Base-by-base conservation (phyloP, 2,329 filamentous ascomycete genomes). In the Trematosphaeria pertusa region DNA sequence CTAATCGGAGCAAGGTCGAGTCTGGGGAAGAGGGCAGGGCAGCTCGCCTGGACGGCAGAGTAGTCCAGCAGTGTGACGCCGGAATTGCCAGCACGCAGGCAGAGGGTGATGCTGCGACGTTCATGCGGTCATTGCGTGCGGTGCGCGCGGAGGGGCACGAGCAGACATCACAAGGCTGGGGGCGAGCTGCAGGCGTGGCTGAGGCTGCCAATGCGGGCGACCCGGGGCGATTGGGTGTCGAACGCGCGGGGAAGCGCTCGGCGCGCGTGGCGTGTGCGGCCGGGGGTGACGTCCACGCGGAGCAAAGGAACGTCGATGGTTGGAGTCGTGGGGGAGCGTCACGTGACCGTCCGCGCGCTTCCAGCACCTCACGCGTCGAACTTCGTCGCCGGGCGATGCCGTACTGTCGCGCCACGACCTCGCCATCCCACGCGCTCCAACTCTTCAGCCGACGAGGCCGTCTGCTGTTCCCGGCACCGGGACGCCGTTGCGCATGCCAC, bases 1-100 rank as follows among this genome's bases (percentile, higher is more conserved):
- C 54, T 68, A 68, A 64, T 68, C 50, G 48, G 62, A 54, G 50
- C 37, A 52, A 38, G 30, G 42, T 52, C 39, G 43, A 40, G 28
- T 37, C 42, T 46, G 46, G 43, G 40, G 37, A 48, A 43, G 38
- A 43, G 32, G 37, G 47, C 18, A 32, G 17, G n/a, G 41, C 32
- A 34, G 38, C 22, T 30, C 18, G 37, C 20, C 39, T 43, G 34
- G 37, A 41, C 18, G 48, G 45, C 48, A 48, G 39, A 18, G 31
- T 10, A 12, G 19, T 6, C 34, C 20, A 22, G 19, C 32, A 34
- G 15, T 6, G 20, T 28, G 24, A 17, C 36, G 31, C 19, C 12
- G 6, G 19, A 32, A n/a, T n/a, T n/a, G n/a, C n/a, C 40, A 39
- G 8, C 21, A 19, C 18, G 32, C 4, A 20, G 4, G 21, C 15